Evolutionary conservation across 768 basidiomycete species (phyloP).

Genomic region (Austroboletus eburneus): DNA sequence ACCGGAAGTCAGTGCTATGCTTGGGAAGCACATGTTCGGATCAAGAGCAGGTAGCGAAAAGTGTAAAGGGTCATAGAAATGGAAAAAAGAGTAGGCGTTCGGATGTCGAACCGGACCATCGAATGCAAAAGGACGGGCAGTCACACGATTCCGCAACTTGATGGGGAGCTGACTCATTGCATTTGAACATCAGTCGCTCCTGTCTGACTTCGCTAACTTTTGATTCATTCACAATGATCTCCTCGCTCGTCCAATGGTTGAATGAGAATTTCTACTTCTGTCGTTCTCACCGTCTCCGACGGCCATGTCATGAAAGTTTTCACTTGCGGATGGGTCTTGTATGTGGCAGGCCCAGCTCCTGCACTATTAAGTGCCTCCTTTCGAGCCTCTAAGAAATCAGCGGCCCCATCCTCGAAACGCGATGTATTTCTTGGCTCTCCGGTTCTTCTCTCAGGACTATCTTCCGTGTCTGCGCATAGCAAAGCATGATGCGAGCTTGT

Average conservation of each 20-base stretch:
- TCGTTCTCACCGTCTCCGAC: constrained; percentile 7
- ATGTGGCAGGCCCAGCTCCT: neutral
- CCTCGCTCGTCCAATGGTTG: neutral
- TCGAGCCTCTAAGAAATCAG: constrained; percentile 2
- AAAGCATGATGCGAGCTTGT: constrained; percentile 8
- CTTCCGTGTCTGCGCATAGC: constrained; percentile 3
- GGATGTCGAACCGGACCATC: too few relatives aligned
- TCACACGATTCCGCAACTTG: too few relatives aligned
- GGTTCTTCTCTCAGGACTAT: constrained; percentile 2
- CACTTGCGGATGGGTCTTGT: neutral
- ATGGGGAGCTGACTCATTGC: neutral
- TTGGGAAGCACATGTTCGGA: too few relatives aligned
- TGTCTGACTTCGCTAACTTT: neutral
- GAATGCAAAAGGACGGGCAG: too few relatives aligned
- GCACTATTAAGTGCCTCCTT: constrained; percentile 3
- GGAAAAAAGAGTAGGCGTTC: too few relatives aligned
- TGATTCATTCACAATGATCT: neutral
- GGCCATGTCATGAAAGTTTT: neutral
- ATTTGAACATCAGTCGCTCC: too few relatives aligned
- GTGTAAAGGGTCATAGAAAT: too few relatives aligned
- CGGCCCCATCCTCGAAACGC: neutral
- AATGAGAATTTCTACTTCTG: neutral
- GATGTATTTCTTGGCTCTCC: constrained; percentile 6
- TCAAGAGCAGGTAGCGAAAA: too few relatives aligned
- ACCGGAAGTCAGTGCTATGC: too few relatives aligned